Evolutionary conservation across 139 green algal species (phyloP).

Genomic region (Haematococcus lacustris): DNA sequence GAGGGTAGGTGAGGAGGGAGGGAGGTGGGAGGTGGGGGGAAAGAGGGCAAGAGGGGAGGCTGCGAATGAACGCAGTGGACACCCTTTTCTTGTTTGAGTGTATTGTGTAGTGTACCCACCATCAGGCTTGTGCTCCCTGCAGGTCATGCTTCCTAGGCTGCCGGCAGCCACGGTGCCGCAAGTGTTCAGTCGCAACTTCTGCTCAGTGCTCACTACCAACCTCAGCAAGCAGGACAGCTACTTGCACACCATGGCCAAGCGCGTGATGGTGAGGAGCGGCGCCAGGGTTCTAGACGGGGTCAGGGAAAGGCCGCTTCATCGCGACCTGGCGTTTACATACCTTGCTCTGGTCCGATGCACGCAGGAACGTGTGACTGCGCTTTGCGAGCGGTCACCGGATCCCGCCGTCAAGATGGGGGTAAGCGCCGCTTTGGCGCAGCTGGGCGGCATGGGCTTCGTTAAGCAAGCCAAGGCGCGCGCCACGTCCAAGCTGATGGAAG

Average conservation of each 20-base stretch:
- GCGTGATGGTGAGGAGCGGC: slow-evolving; percentile 33
- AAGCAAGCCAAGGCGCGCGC: slow-evolving; percentile 23
- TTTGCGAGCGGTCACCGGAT: slow-evolving; percentile 7
- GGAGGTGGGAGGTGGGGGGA: too few relatives aligned
- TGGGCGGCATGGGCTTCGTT: slow-evolving; percentile 10
- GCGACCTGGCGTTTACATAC: too few relatives aligned
- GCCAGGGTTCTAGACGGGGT: too few relatives aligned
- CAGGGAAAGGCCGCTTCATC: too few relatives aligned
- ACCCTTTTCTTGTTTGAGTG: too few relatives aligned
- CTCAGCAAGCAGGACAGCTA: slow-evolving; percentile 35
- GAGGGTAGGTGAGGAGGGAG: too few relatives aligned
- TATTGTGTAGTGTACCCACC: too few relatives aligned
- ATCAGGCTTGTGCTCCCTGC: too few relatives aligned
- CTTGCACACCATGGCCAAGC: slow-evolving; percentile 54
- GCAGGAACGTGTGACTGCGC: slow-evolving; percentile 17
- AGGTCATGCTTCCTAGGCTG: slow-evolving; percentile 45
- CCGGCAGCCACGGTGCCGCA: slow-evolving; percentile 13
- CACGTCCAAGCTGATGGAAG: slow-evolving; percentile 13
- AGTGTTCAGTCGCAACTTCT: slow-evolving; percentile 13
- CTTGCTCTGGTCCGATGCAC: too few relatives aligned
- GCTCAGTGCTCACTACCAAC: slow-evolving; percentile 34
- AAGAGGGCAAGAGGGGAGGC: too few relatives aligned
- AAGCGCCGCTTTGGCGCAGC: slow-evolving; percentile 19
- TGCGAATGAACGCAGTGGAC: too few relatives aligned
- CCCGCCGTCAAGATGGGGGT: slow-evolving; percentile 14